Evolutionary conservation across 805 yeast genomes (phyloP).

Genomic region (Clavispora phyllophila): DNA sequence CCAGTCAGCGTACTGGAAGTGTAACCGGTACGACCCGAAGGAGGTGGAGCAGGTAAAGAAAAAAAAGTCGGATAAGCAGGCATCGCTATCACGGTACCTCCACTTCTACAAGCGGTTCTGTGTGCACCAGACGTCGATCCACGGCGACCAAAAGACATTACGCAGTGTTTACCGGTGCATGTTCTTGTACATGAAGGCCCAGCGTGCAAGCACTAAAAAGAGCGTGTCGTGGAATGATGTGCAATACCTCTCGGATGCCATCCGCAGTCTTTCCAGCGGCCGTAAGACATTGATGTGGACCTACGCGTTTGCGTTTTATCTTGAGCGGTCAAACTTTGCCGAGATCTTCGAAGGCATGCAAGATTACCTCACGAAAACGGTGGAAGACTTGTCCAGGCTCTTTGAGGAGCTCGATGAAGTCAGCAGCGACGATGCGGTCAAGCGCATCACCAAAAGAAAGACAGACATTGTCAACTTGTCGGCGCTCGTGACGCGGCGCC

Average conservation of each 20-base stretch:
- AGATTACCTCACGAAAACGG: slow-evolving; percentile 55
- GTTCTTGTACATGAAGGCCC: slow-evolving; percentile 56
- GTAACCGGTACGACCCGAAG: slow-evolving; percentile 46
- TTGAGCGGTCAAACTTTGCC: slow-evolving; percentile 49
- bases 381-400: slow-evolving; percentile 62
- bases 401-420: slow-evolving; percentile 41
- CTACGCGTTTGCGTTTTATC: slow-evolving; percentile 71
- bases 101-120: slow-evolving; percentile 72
- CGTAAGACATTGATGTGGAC: slow-evolving; percentile 86
- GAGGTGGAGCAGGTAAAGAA: slow-evolving; percentile 36
- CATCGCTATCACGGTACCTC: slow-evolving; percentile 58
- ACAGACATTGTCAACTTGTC: slow-evolving; percentile 38
- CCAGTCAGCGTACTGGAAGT: slow-evolving; percentile 57
- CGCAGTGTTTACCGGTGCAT: slow-evolving; percentile 60
- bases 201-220: slow-evolving; percentile 25
- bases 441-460: slow-evolving; percentile 32
- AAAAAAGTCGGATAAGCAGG: slow-evolving; percentile 40
- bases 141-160: slow-evolving; percentile 62
- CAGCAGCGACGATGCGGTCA: slow-evolving; percentile 20
- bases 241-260: slow-evolving; percentile 74
- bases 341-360: slow-evolving; percentile 70
- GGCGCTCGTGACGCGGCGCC: slow-evolving; percentile 37
- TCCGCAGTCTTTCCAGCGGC: slow-evolving; percentile 58
- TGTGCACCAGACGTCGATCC: slow-evolving; percentile 71
- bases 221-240: slow-evolving; percentile 76